Percentiles rank a stretch among this genome's conserved stretches.
Conservation (phyloP, 495 filamentous ascomycete genomes). For the Penicillium arizonense region DNA sequence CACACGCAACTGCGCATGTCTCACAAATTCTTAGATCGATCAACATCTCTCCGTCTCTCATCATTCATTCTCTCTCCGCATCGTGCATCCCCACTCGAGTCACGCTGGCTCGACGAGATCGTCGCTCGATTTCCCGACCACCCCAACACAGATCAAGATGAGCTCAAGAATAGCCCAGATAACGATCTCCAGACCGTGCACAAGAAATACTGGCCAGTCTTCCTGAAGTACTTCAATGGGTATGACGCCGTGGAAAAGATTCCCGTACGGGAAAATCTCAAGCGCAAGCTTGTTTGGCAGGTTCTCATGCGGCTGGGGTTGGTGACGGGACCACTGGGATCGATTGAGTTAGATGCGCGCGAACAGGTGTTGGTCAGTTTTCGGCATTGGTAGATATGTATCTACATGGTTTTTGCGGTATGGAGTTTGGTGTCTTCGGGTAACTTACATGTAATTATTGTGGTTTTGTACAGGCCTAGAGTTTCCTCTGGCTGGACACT, state of each 20-base stretch:
- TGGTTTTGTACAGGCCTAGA: conserved; percentile 1
- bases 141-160: conserved; percentile 14
- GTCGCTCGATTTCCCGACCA: conserved; percentile 52
- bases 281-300: conserved; percentile 76
- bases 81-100: conserved; percentile 59
- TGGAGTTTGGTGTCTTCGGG: not conserved
- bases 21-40: conserved; percentile 39
- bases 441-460: not conserved
- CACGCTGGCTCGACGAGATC: conserved; percentile 72
- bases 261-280: conserved; percentile 74
- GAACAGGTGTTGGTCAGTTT: conserved; percentile 44
- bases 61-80: conserved; percentile 54
- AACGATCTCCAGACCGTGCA: conserved; percentile 52
- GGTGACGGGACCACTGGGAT: conserved; percentile 29
- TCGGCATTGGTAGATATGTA: conserved; percentile 40
- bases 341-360: conserved; percentile 30
- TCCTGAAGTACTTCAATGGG: conserved; percentile 85
- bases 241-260: conserved; percentile 85
- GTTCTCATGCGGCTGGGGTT: conserved; percentile 48
- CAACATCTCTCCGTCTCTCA: conserved; percentile 36
- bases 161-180: conserved; percentile 12
- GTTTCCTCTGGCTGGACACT: not conserved
- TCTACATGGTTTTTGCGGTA: not conserved
- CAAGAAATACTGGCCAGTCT: conserved; percentile 49
- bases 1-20: conserved; percentile 31